Conservation (phyloP, 1,139 yeast genomes). For the Kluyveromyces sp. region DNA sequence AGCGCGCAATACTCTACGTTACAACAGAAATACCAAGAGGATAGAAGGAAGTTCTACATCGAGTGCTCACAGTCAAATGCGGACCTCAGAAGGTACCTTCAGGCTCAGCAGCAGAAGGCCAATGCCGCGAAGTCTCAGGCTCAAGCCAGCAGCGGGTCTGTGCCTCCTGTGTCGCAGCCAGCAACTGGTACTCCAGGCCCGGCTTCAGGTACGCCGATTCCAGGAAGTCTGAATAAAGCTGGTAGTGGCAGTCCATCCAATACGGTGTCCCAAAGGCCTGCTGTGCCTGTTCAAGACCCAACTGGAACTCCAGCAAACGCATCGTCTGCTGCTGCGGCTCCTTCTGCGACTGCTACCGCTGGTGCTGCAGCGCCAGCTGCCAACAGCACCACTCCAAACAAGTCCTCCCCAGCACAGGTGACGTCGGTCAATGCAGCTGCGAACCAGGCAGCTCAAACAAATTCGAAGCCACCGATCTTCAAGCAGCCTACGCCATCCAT, state of each 20-base stretch:
- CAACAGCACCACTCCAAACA: slow-evolving; percentile 11
- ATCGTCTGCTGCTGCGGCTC: slow-evolving; percentile 9
- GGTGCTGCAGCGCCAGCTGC: slow-evolving; percentile 9
- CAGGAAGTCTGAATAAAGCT: slow-evolving; percentile 10
- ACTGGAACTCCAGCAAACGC: slow-evolving; percentile 19
- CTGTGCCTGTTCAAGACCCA: slow-evolving; percentile 10
- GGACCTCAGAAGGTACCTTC: slow-evolving; percentile 26
- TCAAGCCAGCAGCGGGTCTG: slow-evolving; percentile 6
- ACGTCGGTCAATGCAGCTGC: slow-evolving; percentile 41
- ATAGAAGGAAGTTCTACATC: slow-evolving; percentile 29
- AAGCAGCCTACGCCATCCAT: slow-evolving; percentile 65
- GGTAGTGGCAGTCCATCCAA: slow-evolving; percentile 11
- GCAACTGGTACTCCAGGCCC: slow-evolving; percentile 5
- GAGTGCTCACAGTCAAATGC: slow-evolving; percentile 32
- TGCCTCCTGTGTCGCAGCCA: slow-evolving; percentile 7
- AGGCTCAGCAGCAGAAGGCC: slow-evolving; percentile 27
- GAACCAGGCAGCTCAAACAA: slow-evolving; percentile 25
- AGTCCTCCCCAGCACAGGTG: slow-evolving; percentile 26
- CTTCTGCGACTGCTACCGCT: slow-evolving; percentile 16
- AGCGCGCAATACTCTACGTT: slow-evolving; percentile 23
- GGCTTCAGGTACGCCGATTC: slow-evolving; percentile 9
- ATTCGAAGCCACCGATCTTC: slow-evolving; percentile 41
- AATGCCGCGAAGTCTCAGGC: slow-evolving; percentile 14
- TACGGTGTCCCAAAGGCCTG: slow-evolving; percentile 15
- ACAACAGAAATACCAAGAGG: slow-evolving; percentile 27